These are phyloP conservation scores for Oropetium thomaeum DNA, from an alignment of 176 grass and related monocot species.

Conservation along the genomic window DNA sequence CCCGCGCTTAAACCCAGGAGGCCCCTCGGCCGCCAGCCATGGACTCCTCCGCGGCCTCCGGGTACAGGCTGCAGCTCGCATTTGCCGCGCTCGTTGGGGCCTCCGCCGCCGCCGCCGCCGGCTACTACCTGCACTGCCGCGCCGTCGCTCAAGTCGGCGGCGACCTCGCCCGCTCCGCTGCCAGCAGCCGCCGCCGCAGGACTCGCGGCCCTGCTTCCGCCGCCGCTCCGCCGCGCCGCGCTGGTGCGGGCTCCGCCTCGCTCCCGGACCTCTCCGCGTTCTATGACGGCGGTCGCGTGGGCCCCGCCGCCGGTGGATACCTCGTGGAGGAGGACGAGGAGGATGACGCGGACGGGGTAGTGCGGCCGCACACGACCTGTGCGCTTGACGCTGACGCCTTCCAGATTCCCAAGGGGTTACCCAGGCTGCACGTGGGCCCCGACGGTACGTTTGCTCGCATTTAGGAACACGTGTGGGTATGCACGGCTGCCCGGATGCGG, in stretches of 20 bases:
- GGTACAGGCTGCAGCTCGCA: conserved; percentile 78
- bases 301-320: conserved; percentile 34
- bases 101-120: conserved; percentile 57
- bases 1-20: conserved; percentile 38
- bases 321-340: conserved; percentile 37
- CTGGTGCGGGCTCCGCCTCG: conserved; percentile 31
- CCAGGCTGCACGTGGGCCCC: conserved; percentile 62
- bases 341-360: conserved; percentile 29
- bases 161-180: conserved; percentile 54
- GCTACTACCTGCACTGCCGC: conserved; percentile 89
- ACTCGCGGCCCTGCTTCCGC: background rate
- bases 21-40: conserved; percentile 12
- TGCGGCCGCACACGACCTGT: conserved; percentile 25
- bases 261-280: conserved; percentile 55
- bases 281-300: conserved; percentile 15
- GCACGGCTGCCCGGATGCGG: background rate
- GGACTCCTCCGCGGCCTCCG: conserved; percentile 60
- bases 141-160: conserved; percentile 59
- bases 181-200: conserved; percentile 27
- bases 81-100: conserved; percentile 79
- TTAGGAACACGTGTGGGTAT: conserved; percentile 26
- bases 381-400: conserved; percentile 28
- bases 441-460: conserved; percentile 58
- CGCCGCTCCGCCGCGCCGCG: conserved; percentile 23
- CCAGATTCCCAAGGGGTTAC: conserved; percentile 54